A percentile compares a stretch with the other conserved stretches of the same genome.
phyloP scores from a whole-genome alignment of 495 filamentous ascomycete species.

The Aspergillus diversus region DNA sequence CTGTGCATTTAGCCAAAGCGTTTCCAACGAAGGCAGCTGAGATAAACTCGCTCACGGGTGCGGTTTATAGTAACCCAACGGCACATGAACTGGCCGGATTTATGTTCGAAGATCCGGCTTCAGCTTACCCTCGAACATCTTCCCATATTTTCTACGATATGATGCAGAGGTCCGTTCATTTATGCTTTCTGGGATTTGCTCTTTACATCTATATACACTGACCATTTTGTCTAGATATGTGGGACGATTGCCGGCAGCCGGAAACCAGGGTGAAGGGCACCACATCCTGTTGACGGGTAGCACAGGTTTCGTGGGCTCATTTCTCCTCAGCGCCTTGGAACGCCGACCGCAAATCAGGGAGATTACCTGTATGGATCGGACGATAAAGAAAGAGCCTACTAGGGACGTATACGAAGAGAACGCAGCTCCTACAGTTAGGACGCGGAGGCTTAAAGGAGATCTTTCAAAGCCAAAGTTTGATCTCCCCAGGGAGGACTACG shows the following conservation, averaged over 20 bases:
- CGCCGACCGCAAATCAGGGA: slow-evolving; percentile 36
- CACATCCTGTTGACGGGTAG: slow-evolving; percentile 57
- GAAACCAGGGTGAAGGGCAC: background rate
- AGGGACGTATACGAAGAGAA: background rate
- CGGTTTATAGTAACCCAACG: slow-evolving; percentile 21
- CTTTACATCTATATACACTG: too few species aligned
- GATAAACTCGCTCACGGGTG: slow-evolving; percentile 2
- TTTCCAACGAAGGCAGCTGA: background rate
- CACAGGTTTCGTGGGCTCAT: slow-evolving; percentile 58
- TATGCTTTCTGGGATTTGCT: too few species aligned
- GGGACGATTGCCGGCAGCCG: background rate
- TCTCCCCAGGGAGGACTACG: slow-evolving; percentile 38
- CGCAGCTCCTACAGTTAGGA: background rate
- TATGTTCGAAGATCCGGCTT: background rate
- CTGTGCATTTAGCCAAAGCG: background rate
- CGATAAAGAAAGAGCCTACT: slow-evolving; percentile 22
- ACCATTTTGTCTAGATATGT: background rate
- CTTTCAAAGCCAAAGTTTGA: slow-evolving; percentile 49
- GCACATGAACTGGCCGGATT: slow-evolving; percentile 3
- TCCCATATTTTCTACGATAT: slow-evolving; percentile 2
- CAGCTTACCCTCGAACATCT: background rate
- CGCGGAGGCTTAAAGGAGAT: slow-evolving; percentile 42
- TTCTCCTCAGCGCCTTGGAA: slow-evolving; percentile 49
- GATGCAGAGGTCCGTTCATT: background rate
- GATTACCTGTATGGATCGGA: slow-evolving; percentile 53